Conservation (phyloP, 2,329 filamentous ascomycete species). For the Fusarium sublunatum region DNA sequence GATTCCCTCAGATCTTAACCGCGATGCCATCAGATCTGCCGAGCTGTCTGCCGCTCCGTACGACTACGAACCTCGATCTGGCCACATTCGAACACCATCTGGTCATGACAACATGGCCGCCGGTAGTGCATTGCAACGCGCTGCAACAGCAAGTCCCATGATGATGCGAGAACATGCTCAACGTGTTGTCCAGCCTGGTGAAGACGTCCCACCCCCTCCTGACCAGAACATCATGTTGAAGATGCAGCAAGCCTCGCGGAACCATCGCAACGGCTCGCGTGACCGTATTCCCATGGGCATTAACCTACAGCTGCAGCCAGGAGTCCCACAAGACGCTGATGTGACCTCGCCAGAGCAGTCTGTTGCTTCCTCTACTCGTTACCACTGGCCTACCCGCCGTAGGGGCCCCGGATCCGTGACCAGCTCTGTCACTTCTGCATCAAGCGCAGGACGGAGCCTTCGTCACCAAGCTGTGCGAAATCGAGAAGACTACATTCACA, state of each 20-base stretch:
- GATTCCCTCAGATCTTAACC: constrained; percentile 51
- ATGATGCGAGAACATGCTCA: constrained; percentile 65
- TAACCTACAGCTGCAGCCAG: constrained; percentile 71
- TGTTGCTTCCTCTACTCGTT: constrained; percentile 63
- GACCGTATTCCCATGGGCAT: constrained; percentile 81
- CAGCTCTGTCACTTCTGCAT: constrained; percentile 68
- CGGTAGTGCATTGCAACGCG: constrained; percentile 67
- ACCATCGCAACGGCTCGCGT: constrained; percentile 75
- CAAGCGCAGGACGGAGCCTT: constrained; percentile 62
- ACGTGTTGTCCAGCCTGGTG: constrained; percentile 47
- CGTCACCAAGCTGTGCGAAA: constrained; percentile 66
- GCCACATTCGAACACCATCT: constrained; percentile 53
- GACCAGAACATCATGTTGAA: constrained; percentile 70
- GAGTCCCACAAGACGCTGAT: constrained; percentile 64
- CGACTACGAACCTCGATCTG: constrained; percentile 45
- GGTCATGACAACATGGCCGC: constrained; percentile 57
- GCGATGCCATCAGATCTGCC: constrained; percentile 44
- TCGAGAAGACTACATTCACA: constrained; percentile 87
- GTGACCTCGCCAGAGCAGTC: constrained; percentile 68
- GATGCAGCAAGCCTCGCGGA: constrained; percentile 67
- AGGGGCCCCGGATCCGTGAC: constrained; percentile 66
- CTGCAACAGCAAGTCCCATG: constrained; percentile 75
- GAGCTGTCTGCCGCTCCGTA: constrained; percentile 38
- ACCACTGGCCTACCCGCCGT: constrained; percentile 66
- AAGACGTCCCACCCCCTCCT: constrained; percentile 70